A percentile compares a stretch with the other conserved stretches of the same genome.
phyloP scores from a whole-genome alignment of 192 early-diverging fungal genomes.

The Mortierella antarctica region DNA sequence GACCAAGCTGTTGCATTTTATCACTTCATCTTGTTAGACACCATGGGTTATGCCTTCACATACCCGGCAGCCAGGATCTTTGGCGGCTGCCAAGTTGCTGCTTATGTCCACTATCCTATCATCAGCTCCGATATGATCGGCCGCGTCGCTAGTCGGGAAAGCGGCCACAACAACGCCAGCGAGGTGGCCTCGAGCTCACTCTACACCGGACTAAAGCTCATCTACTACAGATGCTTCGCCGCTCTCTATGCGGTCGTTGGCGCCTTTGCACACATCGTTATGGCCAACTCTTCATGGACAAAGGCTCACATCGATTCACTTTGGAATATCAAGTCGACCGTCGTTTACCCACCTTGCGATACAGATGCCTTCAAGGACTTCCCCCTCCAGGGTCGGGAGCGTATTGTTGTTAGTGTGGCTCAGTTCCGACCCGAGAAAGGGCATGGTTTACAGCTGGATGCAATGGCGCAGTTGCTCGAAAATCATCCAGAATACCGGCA shows the following conservation, averaged over 20 bases:
- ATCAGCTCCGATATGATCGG: constrained; percentile 74
- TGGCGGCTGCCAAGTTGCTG: constrained; percentile 68
- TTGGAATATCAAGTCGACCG: constrained; percentile 75
- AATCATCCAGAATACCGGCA: constrained; percentile 65
- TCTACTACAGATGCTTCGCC: constrained; percentile 89
- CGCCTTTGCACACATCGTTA: constrained; percentile 80
- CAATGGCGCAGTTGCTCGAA: constrained; percentile 73
- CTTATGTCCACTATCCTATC: constrained; percentile 97
- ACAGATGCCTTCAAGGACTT: constrained; percentile 71
- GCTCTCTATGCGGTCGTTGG: constrained; percentile 82
- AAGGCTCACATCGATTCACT: constrained; percentile 87
- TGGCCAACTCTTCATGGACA: constrained; percentile 99
- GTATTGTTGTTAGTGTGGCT: constrained; percentile 85
- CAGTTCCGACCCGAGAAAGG: constrained; percentile 99
- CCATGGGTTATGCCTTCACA: constrained; percentile 95
- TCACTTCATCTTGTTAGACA: constrained; percentile 65
- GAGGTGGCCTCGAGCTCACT: constrained; percentile 65
- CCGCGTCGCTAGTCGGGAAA: constrained; percentile 40
- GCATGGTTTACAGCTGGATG: constrained; percentile 84
- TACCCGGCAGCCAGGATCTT: constrained; percentile 82
- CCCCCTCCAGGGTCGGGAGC: constrained; percentile 64
- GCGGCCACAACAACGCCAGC: constrained; percentile 71
- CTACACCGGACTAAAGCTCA: constrained; percentile 69
- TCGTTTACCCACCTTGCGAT: constrained; percentile 97
- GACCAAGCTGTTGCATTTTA: background rate